Evolutionary conservation across 2,329 filamentous ascomycete species (phyloP), one percentile per base, ranked within the genome.

Genomic region (Phyllosticta paracitricarpa): DNA sequence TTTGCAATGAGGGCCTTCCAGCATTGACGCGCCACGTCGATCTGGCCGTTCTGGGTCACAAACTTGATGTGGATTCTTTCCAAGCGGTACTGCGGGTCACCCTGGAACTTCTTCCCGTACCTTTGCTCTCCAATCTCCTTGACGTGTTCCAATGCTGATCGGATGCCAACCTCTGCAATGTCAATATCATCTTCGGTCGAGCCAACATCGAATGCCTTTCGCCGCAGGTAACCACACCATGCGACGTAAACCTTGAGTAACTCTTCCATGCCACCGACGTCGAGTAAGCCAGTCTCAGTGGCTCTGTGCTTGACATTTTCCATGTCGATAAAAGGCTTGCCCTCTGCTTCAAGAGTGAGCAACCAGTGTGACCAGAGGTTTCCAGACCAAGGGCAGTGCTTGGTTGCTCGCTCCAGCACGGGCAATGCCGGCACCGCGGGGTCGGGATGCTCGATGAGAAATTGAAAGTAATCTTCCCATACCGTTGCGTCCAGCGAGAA

Each of bases 11-110:
- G 79, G 19, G 84, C 83, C 65, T 88, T 85, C 85, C 90, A 97
- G 56, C 89, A 84, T 17, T 82, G 81, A 51, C 94, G 84, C 2
- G 93, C 94, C 61, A 87, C 87, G 22, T 90, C 84, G 58, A 89
- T 78, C 51, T 89, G 87, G 26, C 86, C 86, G 66, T 90, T 91
- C 71, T 96, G 89, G 3, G 89, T 92, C 56, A 95, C 81, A 70
- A 93, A 96, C 70, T 95, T 91, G 67, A 97, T 93, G 65, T 94
- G 88, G 61, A 97, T 95, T 60, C 90, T 87, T 73, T 97, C 91
- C 4, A 97, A 82, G 10, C 92, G 87, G 72, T 91, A 97, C 55
- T 88, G 84, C 0, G 91, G 89, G 70, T 99, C 93, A n/a, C 91
- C 91, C 65, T 88, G 83, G 72, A 91, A 96, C 1, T 84, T 83